Evolutionary conservation across 805 yeast species (phyloP), one percentile per base, ranked within the genome.

Genomic region (Blastobotrys attinorum): DNA sequence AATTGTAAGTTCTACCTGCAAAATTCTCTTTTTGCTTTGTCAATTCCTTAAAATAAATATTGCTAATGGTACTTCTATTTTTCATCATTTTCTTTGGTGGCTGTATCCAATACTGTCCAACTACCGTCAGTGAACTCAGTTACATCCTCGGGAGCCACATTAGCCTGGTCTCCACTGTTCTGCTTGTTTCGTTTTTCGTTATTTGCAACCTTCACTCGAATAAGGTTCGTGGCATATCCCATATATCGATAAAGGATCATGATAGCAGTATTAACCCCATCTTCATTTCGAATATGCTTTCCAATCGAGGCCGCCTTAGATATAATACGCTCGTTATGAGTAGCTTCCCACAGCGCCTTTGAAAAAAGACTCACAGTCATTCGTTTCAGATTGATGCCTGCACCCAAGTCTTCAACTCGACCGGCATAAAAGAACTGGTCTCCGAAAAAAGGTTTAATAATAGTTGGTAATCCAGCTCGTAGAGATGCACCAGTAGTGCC

Each of bases 401-500:
- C 90, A 0, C 96, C 96, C 31, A 87, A 69, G 47, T 88, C 97
- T 52, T 87, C 95, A 2, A 90, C 82, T 46, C 97, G 70, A 18
- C 75, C 69, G 0, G 95, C 96, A 61, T 85, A 90, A 59, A 90
- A 90, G 58, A 85, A 89, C 63, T 90, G 97, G 62, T 90, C 97
- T 0, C 96, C 97, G 61, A 90, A 90, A 57, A 90, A 90, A 1
- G 97, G 97, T 60, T 89, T 90, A 54, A 90, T 78, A 27, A 90
- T 73, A 0, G 95, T 87, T 1, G 97, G 97, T 25, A 83, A 61
- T 0, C 97, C 97, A 11, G 84, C 82, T 48, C 89, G 69, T 43
- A 90, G 61, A 2, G 94, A 75, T 0, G 96, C 96, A 5, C 97
- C 97, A 0, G 97, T 90, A 0, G 97, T 86, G 1, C 97, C 97